Percentiles rank a stretch among this genome's conserved stretches.
Evolutionary conservation across 805 yeast genomes (phyloP).

Genomic region (Wickerhamia fluorescens): DNA sequence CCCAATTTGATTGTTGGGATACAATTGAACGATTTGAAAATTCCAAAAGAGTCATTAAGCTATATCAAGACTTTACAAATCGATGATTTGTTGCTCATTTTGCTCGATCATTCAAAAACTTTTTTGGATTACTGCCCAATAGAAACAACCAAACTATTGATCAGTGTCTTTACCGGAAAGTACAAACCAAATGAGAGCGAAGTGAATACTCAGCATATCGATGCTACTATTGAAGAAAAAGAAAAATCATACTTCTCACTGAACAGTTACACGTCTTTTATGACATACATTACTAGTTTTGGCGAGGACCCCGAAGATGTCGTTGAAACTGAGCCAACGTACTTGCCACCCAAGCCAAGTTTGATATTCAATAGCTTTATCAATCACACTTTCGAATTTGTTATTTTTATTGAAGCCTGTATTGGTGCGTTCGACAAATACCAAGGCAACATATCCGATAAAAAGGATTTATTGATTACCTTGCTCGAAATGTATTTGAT

Average conservation of each 20-base stretch:
- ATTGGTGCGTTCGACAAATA: constrained; percentile 68
- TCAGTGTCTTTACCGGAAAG: constrained; percentile 83
- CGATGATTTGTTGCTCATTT: constrained; percentile 68
- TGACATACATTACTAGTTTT: constrained; percentile 19
- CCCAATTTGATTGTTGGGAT: constrained; percentile 73
- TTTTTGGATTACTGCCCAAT: constrained; percentile 66
- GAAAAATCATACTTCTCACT: constrained; percentile 16
- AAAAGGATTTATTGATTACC: constrained; percentile 67
- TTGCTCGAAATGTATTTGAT: constrained; percentile 75
- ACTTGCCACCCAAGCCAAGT: constrained; percentile 87
- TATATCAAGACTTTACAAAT: constrained; percentile 64
- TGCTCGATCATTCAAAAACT: constrained; percentile 58
- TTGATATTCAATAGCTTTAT: constrained; percentile 81
- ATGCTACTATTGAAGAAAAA: constrained; percentile 6
- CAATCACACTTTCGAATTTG: constrained; percentile 82
- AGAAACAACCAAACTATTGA: constrained; percentile 74
- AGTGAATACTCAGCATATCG: constrained; percentile 1
- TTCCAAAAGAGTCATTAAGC: constrained; percentile 51
- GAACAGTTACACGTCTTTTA: constrained; percentile 26
- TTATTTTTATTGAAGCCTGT: constrained; percentile 88
- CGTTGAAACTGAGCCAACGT: constrained; percentile 47
- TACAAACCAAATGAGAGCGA: constrained; percentile 40
- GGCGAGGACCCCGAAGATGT: constrained; percentile 1
- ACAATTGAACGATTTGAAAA: constrained; percentile 56
- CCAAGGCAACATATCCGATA: constrained; percentile 65